phyloP scores from a whole-genome alignment of 2,329 filamentous ascomycete species.

The Neofusicoccum umdonicola region DNA sequence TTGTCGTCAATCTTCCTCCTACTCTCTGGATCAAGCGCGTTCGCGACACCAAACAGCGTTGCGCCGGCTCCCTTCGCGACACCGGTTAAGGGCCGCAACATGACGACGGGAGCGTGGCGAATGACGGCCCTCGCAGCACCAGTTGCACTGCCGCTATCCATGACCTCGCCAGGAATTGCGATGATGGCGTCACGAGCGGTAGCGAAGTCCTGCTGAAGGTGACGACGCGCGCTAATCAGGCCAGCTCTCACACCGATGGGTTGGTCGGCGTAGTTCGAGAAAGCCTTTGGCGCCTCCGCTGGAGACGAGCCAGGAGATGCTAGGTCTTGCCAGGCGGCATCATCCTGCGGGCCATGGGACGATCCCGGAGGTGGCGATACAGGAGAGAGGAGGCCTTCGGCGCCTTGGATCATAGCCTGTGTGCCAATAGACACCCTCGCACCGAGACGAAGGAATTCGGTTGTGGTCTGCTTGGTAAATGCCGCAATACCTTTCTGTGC shows the following conservation, averaged over 20 bases:
- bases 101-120: conserved; percentile 84
- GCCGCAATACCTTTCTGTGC: conserved; percentile 86
- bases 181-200: conserved; percentile 88
- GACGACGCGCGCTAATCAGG: conserved; percentile 75
- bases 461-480: conserved; percentile 91
- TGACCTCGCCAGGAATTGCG: conserved; percentile 85
- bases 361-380: conserved; percentile 17
- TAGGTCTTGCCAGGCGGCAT: conserved; percentile 54
- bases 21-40: conserved; percentile 82
- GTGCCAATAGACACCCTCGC: conserved; percentile 94
- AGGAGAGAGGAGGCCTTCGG: conserved; percentile 70
- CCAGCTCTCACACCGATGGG: conserved; percentile 86
- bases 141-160: conserved; percentile 78
- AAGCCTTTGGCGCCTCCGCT: conserved; percentile 72
- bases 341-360: conserved; percentile 16
- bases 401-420: conserved; percentile 85
- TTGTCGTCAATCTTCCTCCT: conserved; percentile 74
- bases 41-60: conserved; percentile 87
- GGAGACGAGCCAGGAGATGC: conserved; percentile 38
- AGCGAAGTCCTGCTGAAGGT: conserved; percentile 82
- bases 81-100: conserved; percentile 86
- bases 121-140: conserved; percentile 77
- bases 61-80: conserved; percentile 85
- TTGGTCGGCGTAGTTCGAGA: conserved; percentile 91
- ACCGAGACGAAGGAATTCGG: conserved; percentile 88